phyloP scores from a whole-genome alignment of 2,329 filamentous ascomycete genomes.

The Aspergillus sp. region DNA sequence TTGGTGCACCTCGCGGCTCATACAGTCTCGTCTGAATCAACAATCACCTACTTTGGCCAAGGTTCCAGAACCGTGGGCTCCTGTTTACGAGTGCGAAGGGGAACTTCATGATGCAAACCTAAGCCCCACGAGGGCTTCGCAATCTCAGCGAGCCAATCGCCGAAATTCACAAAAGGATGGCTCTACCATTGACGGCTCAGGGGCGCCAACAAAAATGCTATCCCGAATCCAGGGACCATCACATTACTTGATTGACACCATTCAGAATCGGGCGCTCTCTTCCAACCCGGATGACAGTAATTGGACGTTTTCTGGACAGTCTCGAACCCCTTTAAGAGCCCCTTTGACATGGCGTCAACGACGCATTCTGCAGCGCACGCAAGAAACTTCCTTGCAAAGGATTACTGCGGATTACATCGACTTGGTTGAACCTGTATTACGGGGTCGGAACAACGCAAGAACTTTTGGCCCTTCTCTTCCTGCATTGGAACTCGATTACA shows the following conservation, averaged over 20 bases:
- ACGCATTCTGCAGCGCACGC: conserved; percentile 10
- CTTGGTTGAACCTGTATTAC: conserved; percentile 32
- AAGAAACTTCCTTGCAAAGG: conserved; percentile 30
- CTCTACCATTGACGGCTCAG: background rate
- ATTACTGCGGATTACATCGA: conserved; percentile 42
- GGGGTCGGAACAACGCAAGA: conserved; percentile 1
- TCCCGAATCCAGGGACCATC: conserved; percentile 25
- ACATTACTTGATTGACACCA: conserved; percentile 30
- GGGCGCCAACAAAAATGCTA: background rate
- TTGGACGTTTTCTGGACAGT: conserved; percentile 7
- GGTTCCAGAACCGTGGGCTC: background rate
- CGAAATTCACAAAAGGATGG: background rate
- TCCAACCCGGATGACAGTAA: conserved; percentile 6
- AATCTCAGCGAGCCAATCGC: background rate
- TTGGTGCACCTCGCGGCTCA: conserved; percentile 15
- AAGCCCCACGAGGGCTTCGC: background rate
- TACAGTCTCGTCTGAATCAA: conserved; percentile 16
- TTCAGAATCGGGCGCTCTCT: conserved; percentile 24
- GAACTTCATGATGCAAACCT: background rate
- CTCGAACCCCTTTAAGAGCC: conserved; percentile 9
- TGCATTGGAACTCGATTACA: conserved; percentile 23
- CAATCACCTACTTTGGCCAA: background rate
- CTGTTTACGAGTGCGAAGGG: background rate
- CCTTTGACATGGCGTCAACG: conserved; percentile 13
- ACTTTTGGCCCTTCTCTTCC: background rate